These are phyloP conservation scores for Lactarius evosmus DNA, from an alignment of 768 basidiomycete genomes.

Conservation along the genomic window DNA sequence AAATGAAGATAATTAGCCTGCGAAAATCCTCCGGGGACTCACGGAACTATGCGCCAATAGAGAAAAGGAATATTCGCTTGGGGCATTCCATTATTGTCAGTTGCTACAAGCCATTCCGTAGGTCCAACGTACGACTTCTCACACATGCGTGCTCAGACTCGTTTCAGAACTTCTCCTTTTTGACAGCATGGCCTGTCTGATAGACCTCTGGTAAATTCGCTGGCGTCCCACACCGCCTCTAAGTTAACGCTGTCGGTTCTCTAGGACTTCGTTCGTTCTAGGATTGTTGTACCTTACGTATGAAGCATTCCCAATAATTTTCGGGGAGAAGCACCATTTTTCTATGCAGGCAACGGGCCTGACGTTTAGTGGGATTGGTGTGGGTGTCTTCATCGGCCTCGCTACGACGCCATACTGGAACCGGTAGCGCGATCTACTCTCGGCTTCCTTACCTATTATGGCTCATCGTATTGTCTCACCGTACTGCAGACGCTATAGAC, in stretches of 20 bases:
- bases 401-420: constrained; percentile 48
- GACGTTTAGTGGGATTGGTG: constrained; percentile 50
- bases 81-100: constrained; percentile 50
- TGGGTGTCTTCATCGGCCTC: constrained; percentile 44
- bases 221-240: constrained; percentile 6
- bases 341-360: constrained; percentile 48
- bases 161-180: constrained; percentile 54
- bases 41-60: constrained; percentile 57
- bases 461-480: background rate
- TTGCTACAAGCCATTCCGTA: constrained; percentile 72
- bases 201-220: constrained; percentile 60
- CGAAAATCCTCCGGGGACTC: constrained; percentile 53
- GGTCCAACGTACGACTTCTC: constrained; percentile 31
- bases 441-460: background rate
- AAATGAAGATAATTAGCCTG: constrained; percentile 37
- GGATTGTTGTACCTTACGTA: constrained; percentile 48
- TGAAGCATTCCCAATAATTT: constrained; percentile 58
- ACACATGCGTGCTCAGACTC: background rate
- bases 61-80: constrained; percentile 47
- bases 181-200: constrained; percentile 71
- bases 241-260: background rate
- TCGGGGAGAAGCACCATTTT: constrained; percentile 47
- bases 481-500: constrained; percentile 8
- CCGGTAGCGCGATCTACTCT: constrained; percentile 23
- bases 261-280: constrained; percentile 41